Evolutionary conservation across 2,329 filamentous ascomycete genomes (phyloP), one percentile per base, ranked within the genome.

Genomic region (Penicillium sclerotigenum): DNA sequence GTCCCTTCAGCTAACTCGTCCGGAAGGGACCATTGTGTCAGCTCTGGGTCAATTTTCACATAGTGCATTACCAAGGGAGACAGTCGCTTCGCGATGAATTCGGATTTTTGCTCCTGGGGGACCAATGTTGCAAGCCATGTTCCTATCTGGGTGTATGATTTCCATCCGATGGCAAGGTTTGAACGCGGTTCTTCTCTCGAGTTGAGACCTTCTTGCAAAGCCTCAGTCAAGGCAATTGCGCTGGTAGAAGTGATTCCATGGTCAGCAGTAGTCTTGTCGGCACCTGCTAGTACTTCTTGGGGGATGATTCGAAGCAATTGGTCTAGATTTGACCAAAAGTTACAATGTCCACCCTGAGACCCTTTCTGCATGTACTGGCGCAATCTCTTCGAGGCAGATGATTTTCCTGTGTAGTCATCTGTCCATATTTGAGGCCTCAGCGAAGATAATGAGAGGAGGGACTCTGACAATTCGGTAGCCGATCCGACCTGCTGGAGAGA

Each of bases 351-450:
- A n/a, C 86, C 84, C 67, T 97, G 90, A 0, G 93, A 96, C 3
- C 94, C 93, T 65, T 87, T 89, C 59, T 89, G 86, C 7, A 97
- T 77, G 63, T 95, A 94, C 9, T 85, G 78, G 47, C 83, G 82
- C 4, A 99, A 73, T 22, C 87, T 75, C 57, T 78, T 83, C 58
- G 74, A 80, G 56, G 72, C 82, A 8, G 80, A 69, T 29, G 81
- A 82, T 68, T 86, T 87, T 45, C 79, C 81, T 28, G 74, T 78
- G 69, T 86, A 86, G 52, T 83, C 77, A 5, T 79, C 79, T 1
- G 85, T 87, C 94, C 94, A 99, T 10, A 92, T 78, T 16, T 85
- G 80, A 1, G 90, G 86, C 47, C 86, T 81, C 13, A 71, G 71
- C 29, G 77, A 75, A 0, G 91, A 93, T 52, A 97, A 74, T 11